Conservation (phyloP, 495 filamentous ascomycete genomes). For the Cudoniella acicularis region DNA sequence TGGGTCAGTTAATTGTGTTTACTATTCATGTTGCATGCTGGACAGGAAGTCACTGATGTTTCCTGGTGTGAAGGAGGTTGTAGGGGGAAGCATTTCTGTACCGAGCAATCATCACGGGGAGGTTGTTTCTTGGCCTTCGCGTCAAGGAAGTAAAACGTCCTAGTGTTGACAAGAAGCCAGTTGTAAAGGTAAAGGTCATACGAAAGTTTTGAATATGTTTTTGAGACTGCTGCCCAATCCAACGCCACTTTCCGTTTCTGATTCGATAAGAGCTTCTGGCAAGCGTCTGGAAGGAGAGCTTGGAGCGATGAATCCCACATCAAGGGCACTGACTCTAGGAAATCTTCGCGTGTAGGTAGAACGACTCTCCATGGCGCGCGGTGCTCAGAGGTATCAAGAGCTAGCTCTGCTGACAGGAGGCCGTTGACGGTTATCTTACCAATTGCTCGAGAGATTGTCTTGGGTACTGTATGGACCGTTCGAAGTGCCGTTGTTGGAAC, state of each 20-base stretch:
- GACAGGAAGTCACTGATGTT: conserved; percentile 29
- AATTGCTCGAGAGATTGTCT: conserved; percentile 40
- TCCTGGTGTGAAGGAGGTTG: neutral
- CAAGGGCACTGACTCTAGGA: conserved; percentile 63
- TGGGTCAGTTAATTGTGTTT: no score
- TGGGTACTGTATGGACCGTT: conserved; percentile 56
- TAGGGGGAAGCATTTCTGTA: neutral
- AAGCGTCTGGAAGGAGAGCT: conserved; percentile 41
- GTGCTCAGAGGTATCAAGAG: conserved; percentile 39
- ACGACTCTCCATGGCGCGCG: conserved; percentile 60
- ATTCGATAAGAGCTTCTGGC: conserved; percentile 48
- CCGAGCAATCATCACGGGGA: conserved; percentile 48
- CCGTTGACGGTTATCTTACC: conserved; percentile 60
- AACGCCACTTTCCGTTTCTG: conserved; percentile 60
- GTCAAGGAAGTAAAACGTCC: conserved; percentile 55
- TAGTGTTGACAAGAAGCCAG: conserved; percentile 68
- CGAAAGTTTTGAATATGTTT: conserved; percentile 49
- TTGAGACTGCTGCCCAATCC: conserved; percentile 54
- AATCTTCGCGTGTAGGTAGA: conserved; percentile 58
- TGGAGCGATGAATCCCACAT: conserved; percentile 56
- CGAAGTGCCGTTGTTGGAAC: conserved; percentile 63
- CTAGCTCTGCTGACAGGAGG: conserved; percentile 66
- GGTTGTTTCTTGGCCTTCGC: conserved; percentile 5
- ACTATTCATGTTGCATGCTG: no score
- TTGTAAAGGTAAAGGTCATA: conserved; percentile 56